Conservation (phyloP, 202 grass and related monocot genomes). For the Elaeis oleifera region DNA sequence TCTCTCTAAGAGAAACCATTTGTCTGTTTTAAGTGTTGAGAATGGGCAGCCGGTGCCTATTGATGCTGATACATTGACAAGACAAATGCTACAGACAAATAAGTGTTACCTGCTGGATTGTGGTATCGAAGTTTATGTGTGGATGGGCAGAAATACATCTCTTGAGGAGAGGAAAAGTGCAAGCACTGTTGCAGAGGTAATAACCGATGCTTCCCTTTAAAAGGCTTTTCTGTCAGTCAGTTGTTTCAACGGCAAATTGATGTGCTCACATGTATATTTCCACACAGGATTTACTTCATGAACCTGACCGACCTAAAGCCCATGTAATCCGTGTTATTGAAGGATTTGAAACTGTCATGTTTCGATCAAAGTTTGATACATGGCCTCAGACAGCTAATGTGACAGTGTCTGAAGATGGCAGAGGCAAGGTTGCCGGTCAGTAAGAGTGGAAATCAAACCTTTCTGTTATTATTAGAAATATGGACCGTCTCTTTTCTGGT, state of each 20-base stretch:
- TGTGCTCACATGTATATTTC: constrained; percentile 16
- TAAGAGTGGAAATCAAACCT: not conserved
- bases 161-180: constrained; percentile 82
- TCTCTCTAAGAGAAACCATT: not conserved
- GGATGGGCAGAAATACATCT: constrained; percentile 91
- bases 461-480: not conserved
- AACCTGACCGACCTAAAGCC: constrained; percentile 47
- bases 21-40: constrained; percentile 46
- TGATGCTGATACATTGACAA: constrained; percentile 59
- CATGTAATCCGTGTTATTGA: constrained; percentile 71
- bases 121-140: constrained; percentile 82
- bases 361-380: constrained; percentile 79
- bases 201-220: not conserved
- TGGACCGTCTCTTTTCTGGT: not conserved
- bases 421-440: constrained; percentile 85
- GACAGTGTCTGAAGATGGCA: constrained; percentile 70
- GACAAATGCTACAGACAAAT: constrained; percentile 67
- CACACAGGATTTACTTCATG: constrained; percentile 50
- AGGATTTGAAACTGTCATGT: constrained; percentile 67
- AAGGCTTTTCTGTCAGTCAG: not conserved
- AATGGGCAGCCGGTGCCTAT: constrained; percentile 61
- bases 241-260: not conserved
- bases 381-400: constrained; percentile 61
- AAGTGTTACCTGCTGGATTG: constrained; percentile 92
- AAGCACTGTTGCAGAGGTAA: constrained; percentile 81